These are phyloP conservation scores for Dictyostelium firmibasis DNA, from an alignment of 78 protist genomes.

Conservation along the genomic window DNA sequence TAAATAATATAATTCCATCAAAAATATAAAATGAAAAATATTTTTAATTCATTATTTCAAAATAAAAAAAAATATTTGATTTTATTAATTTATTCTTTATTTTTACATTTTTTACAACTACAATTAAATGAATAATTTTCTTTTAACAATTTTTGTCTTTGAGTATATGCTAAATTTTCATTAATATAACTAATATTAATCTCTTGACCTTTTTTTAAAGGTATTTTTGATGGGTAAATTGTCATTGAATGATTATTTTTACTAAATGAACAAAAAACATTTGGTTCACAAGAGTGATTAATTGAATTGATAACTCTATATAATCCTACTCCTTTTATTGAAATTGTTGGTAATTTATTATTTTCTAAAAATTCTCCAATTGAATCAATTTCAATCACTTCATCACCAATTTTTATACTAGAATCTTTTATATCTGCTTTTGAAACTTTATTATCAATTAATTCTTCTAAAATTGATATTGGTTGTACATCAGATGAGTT, in stretches of 20 bases:
- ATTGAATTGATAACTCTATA: slow-evolving; percentile 26
- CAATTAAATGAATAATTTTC: slow-evolving; percentile 38
- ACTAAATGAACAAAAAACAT: background rate
- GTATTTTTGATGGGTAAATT: background rate
- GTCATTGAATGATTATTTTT: background rate
- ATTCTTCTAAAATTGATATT: background rate
- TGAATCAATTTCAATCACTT: background rate
- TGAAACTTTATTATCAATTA: background rate
- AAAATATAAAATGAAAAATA: no score
- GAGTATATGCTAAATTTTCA: background rate
- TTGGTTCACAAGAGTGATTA: slow-evolving; percentile 67
- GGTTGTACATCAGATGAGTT: slow-evolving; percentile 60
- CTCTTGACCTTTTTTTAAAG: background rate
- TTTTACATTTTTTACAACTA: slow-evolving; percentile 50
- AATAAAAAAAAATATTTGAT: no score
- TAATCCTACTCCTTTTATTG: slow-evolving; percentile 27
- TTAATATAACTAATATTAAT: slow-evolving; percentile 44
- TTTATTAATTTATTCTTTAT: background rate
- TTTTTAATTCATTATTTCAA: no score
- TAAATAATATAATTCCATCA: background rate
- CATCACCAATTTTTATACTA: background rate
- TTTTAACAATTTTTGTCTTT: slow-evolving; percentile 4
- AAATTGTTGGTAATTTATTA: background rate
- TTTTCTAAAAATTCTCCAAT: background rate
- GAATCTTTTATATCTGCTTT: background rate